phyloP scores from a whole-genome alignment of 2,329 filamentous ascomycete species.

The Diaporthe caulivora region DNA sequence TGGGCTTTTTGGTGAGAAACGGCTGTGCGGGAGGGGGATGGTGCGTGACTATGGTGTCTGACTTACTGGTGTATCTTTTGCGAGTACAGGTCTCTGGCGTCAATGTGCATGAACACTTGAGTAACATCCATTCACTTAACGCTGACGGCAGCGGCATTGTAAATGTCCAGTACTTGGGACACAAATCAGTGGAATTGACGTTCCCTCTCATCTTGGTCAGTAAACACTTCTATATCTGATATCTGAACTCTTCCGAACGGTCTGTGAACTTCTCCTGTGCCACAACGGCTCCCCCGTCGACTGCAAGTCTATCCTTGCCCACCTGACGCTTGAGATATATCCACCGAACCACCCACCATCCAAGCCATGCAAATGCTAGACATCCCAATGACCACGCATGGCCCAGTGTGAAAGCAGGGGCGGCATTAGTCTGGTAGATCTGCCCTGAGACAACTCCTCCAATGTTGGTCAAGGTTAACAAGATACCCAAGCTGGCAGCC shows the following conservation, averaged over 20 bases:
- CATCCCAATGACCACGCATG: constrained; percentile 54
- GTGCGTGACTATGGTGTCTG: no score
- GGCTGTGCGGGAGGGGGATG: no score
- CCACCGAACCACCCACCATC: constrained; percentile 51
- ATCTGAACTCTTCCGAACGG: background rate
- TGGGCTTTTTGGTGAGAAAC: no score
- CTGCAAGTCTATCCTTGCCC: background rate
- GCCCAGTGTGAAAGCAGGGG: constrained; percentile 45
- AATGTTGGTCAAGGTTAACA: constrained; percentile 45
- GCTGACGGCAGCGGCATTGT: background rate
- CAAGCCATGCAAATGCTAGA: constrained; percentile 41
- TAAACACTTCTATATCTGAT: background rate
- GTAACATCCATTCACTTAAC: no score
- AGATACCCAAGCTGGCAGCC: constrained; percentile 46
- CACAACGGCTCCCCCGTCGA: background rate
- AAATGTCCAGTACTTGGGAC: background rate
- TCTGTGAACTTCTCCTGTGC: background rate
- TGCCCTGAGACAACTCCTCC: constrained; percentile 43
- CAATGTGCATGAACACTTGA: no score
- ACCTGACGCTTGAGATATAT: constrained; percentile 49
- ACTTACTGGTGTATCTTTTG: no score
- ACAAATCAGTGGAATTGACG: no score
- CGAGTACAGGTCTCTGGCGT: no score
- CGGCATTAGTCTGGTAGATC: constrained; percentile 45
- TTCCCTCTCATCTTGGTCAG: background rate